A percentile compares a stretch with the other conserved stretches of the same genome.
Evolutionary conservation across 345 rosid species (phyloP).

Genomic region (Physaria fendleri): DNA sequence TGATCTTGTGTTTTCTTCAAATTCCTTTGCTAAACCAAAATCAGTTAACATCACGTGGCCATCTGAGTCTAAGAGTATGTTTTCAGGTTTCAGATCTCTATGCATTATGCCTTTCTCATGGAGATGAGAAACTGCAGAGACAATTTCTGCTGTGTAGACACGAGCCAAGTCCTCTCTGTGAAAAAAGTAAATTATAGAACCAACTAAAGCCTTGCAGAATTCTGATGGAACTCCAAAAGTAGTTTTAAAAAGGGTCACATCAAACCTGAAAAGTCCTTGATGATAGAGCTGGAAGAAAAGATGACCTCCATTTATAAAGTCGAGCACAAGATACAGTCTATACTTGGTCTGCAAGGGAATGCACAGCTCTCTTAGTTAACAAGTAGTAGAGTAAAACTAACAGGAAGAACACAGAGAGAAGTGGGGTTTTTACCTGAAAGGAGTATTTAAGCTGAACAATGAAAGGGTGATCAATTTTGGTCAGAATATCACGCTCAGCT

Average conservation of each 20-base stretch:
- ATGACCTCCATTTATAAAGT: slow-evolving; percentile 90
- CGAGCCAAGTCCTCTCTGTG: slow-evolving; percentile 89
- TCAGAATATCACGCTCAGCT: too few species aligned
- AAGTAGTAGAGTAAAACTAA: not conserved
- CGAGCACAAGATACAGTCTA: slow-evolving; percentile 73
- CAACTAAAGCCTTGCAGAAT: slow-evolving; percentile 7
- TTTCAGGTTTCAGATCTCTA: slow-evolving; percentile 97
- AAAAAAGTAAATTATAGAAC: not conserved
- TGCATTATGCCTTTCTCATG: slow-evolving; percentile 97
- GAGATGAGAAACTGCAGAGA: slow-evolving; percentile 86
- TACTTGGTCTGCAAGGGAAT: slow-evolving; percentile 65
- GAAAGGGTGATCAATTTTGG: too few species aligned
- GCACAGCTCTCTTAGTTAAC: slow-evolving; percentile 14
- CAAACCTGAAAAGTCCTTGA: slow-evolving; percentile 89
- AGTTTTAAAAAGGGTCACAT: not conserved
- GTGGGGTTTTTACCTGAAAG: too few species aligned
- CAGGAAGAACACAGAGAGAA: not conserved
- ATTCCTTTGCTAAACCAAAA: slow-evolving; percentile 85
- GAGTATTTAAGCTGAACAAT: too few species aligned
- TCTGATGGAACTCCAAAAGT: not conserved
- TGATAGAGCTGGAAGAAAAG: slow-evolving; percentile 86
- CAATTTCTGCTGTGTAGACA: slow-evolving; percentile 81
- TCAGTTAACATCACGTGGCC: slow-evolving; percentile 95
- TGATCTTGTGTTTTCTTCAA: slow-evolving; percentile 78
- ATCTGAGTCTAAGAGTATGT: slow-evolving; percentile 73